Evolutionary conservation across 2,329 filamentous ascomycete genomes (phyloP).

Genomic region (Aureobasidium sp.): DNA sequence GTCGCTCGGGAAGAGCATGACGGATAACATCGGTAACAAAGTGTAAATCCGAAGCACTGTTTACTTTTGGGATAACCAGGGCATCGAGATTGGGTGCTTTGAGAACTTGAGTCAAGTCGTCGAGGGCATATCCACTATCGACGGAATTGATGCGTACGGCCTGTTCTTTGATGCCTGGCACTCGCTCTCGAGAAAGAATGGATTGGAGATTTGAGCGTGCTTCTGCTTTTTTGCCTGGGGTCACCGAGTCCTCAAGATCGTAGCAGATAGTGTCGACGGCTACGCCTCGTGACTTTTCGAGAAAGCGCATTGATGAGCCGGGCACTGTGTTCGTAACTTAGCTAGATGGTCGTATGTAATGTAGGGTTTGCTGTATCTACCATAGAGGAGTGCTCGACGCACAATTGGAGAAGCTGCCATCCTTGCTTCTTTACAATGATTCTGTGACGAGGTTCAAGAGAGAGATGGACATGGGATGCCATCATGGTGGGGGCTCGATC

Average conservation of each 20-base stretch:
- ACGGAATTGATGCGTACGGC: slow-evolving; percentile 87
- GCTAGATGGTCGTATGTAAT: too few species aligned
- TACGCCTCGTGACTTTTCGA: slow-evolving; percentile 73
- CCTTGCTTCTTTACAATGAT: background rate
- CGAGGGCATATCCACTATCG: slow-evolving; percentile 62
- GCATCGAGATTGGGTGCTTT: slow-evolving; percentile 63
- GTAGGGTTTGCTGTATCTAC: too few species aligned
- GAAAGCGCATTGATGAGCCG: slow-evolving; percentile 77
- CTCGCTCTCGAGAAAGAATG: slow-evolving; percentile 53
- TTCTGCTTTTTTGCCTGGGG: slow-evolving; percentile 60
- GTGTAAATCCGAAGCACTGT: slow-evolving; percentile 66
- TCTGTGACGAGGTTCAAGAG: background rate
- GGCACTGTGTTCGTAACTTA: slow-evolving; percentile 34
- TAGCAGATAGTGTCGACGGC: slow-evolving; percentile 77
- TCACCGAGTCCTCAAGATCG: slow-evolving; percentile 94
- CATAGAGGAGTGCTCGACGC: too few species aligned
- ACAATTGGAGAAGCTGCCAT: slow-evolving; percentile 49
- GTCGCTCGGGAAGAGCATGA: slow-evolving; percentile 46
- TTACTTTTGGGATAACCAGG: slow-evolving; percentile 84
- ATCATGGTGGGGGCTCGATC: background rate
- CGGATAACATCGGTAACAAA: slow-evolving; percentile 54
- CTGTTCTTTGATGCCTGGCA: slow-evolving; percentile 59
- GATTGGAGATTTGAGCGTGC: slow-evolving; percentile 58
- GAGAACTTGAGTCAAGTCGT: slow-evolving; percentile 61
- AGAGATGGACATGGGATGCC: background rate